Evolutionary conservation across 352 stramenopile species (phyloP), one percentile per base, ranked within the genome.

Genomic region (Globisporangium canariense): DNA sequence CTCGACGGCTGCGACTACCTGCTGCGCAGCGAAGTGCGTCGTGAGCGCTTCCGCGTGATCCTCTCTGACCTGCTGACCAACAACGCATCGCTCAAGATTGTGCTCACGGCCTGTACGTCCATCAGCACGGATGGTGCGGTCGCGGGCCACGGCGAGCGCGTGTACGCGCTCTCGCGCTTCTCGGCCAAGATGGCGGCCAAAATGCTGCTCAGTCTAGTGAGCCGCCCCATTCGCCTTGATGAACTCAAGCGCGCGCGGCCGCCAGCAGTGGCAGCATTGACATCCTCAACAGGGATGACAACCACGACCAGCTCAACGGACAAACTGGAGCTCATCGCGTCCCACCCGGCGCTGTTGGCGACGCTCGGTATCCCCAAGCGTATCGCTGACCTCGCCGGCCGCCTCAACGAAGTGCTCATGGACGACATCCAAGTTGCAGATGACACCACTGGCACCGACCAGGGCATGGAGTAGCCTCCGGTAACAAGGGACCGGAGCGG

Each of bases 1-100:
- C 69, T 93, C 41, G 84, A 91, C 60, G 84, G 83, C 4, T 93
- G 84, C 52, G 84, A 93, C 55, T 84, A 81, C 50, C 58, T 93
- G 14, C 59, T 91, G 36, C 73, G 70, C 14, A 85, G 61, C 40
- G 74, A 83, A 22, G 60, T 71, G 55, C 72, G 80, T 0, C 76
- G 79, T 11, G 75, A 90, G 36, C 79, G 79, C 6, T 92, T 92
- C 55, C 83, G 83, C 14, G 65, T 70, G 18, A 90, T 89, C 47
- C 60, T 92, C 30, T 90, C 81, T 0, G 79, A 92, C 45, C 52
- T 90, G 16, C 65, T 92, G 41, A 90, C 83, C 14, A 89, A 89
- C 58, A 88, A 88, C 52, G 62, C 79, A 34, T 83, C 66, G 9
- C 60, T 92, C n/a, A 92, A 92, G 70, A 86, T 92, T 55, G 73